Base-by-base conservation (phyloP, 2,329 filamentous ascomycete genomes). In the Zymoseptoria crescenta region DNA sequence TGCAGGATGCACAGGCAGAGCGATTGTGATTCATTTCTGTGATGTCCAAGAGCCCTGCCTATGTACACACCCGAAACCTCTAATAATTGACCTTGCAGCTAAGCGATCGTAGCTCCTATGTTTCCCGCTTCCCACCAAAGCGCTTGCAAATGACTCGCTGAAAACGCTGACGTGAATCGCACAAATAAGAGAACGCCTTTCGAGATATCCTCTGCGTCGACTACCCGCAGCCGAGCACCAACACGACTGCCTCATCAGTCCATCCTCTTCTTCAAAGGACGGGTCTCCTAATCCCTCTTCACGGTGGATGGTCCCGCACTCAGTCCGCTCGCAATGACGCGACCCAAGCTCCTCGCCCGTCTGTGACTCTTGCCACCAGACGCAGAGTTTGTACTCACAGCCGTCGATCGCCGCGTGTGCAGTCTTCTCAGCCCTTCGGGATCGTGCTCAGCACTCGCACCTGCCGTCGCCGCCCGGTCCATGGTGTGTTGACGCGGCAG, bases 291-390 rank as follows among this genome's bases (percentile, higher is more conserved):
- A 35, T 68, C 67, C 24, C 63, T 59, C 63, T 70, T 70, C 24
- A 63, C 60, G 35, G 62, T 60, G n/a, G 66, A 70, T 35, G 69
- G 69, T 3, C 69, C 69, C 52, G 69, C 67, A 56, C 58, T 60
- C 48, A 71, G 52, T 1, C 64, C 69, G 13, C 68, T 61, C 13
- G 61, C 59, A 2, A 71, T 56, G n/a, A 71, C 58, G 19, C 61
- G 58, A 49, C 64, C 63, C 49, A 72, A 30, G 49, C 67, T 70
- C 20, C 63, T 59, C 6, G 62, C 58, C 8, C 64, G 57, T 45
- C 59, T 63, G 9, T 65, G 65, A 48, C 56, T 55, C 58, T 59
- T 49, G 51, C 21, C 52, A 59, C 57, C 50, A 13, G 41, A 48
- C n/a, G 28, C 49, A 45, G 55, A 59, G 2, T 52, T 58, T 9